A percentile compares a stretch with the other conserved stretches of the same genome.
phyloP scores from a whole-genome alignment of 2,329 filamentous ascomycete species.

The Colletotrichum tofieldiae region DNA sequence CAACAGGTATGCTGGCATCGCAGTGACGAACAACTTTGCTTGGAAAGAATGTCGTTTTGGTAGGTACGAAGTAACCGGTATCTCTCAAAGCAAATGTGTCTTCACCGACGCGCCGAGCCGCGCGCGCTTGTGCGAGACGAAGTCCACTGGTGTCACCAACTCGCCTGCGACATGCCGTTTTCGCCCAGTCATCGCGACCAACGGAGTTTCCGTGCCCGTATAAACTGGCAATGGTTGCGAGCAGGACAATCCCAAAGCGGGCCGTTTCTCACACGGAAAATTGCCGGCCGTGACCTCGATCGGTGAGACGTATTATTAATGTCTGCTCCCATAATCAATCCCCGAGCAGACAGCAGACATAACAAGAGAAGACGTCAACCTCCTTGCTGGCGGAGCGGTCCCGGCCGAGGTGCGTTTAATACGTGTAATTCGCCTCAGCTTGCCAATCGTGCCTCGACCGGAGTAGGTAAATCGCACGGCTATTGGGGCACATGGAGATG shows the following conservation, averaged over 20 bases:
- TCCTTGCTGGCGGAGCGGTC: no score
- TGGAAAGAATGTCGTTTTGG: not conserved
- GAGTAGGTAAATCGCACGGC: no score
- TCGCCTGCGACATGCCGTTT: not conserved
- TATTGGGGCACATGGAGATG: no score
- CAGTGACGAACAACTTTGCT: not conserved
- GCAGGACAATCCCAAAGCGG: not conserved
- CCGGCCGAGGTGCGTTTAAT: no score
- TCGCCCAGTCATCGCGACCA: not conserved
- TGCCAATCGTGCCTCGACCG: no score
- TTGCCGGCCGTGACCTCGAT: not conserved
- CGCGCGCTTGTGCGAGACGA: not conserved
- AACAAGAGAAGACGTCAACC: not conserved
- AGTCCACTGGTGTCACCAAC: not conserved
- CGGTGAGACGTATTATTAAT: no score
- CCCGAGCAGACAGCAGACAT: not conserved
- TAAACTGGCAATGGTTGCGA: not conserved
- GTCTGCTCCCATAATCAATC: not conserved
- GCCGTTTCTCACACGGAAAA: not conserved
- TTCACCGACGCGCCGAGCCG: not conserved
- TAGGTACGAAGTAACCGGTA: not conserved
- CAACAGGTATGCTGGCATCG: no score
- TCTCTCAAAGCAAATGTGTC: not conserved
- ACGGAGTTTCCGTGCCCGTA: not conserved
- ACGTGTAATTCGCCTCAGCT: no score